These are phyloP conservation scores for Cyberlindnera bimundalis DNA, from an alignment of 805 yeast species.

Conservation along the genomic window DNA sequence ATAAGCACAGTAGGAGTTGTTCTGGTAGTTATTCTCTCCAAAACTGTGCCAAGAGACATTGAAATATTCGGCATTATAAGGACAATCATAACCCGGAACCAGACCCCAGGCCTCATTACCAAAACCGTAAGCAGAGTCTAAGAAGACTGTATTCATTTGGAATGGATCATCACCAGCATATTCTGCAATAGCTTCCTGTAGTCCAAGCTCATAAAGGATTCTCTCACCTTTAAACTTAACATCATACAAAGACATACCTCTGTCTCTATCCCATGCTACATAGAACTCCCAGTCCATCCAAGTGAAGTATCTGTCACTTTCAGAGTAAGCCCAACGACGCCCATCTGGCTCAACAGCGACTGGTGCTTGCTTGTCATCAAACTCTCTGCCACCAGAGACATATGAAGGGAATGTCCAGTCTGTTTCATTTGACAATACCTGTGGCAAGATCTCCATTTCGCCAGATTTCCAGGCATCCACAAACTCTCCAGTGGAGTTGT, in stretches of 20 bases:
- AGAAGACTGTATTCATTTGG: slow-evolving; percentile 27
- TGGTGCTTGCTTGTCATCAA: slow-evolving; percentile 27
- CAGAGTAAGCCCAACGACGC: slow-evolving; percentile 28
- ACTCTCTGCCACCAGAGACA: slow-evolving; percentile 21
- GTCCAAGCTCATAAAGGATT: slow-evolving; percentile 27
- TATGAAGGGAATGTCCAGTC: slow-evolving; percentile 16
- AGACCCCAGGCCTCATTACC: slow-evolving; percentile 31
- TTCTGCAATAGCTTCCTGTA: slow-evolving; percentile 32
- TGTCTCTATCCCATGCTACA: slow-evolving; percentile 27
- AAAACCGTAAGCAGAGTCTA: slow-evolving; percentile 28
- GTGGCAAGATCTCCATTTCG: slow-evolving; percentile 20
- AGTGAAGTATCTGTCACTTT: slow-evolving; percentile 27
- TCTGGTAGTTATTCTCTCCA: slow-evolving; percentile 25
- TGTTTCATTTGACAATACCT: slow-evolving; percentile 10
- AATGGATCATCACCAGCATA: slow-evolving; percentile 32
- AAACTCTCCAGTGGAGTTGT: slow-evolving; percentile 26
- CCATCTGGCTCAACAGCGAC: slow-evolving; percentile 27
- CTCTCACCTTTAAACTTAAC: slow-evolving; percentile 31
- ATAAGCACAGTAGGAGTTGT: slow-evolving; percentile 29
- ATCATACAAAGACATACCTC: slow-evolving; percentile 26
- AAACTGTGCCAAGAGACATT: slow-evolving; percentile 27
- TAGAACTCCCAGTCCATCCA: slow-evolving; percentile 32
- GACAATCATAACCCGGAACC: slow-evolving; percentile 30
- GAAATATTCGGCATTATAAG: slow-evolving; percentile 29
- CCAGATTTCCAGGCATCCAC: slow-evolving; percentile 23